A percentile compares a stretch with the other conserved stretches of the same genome.
phyloP scores from a whole-genome alignment of 2,329 filamentous ascomycete species.

The Lachnellula subtilissima region DNA sequence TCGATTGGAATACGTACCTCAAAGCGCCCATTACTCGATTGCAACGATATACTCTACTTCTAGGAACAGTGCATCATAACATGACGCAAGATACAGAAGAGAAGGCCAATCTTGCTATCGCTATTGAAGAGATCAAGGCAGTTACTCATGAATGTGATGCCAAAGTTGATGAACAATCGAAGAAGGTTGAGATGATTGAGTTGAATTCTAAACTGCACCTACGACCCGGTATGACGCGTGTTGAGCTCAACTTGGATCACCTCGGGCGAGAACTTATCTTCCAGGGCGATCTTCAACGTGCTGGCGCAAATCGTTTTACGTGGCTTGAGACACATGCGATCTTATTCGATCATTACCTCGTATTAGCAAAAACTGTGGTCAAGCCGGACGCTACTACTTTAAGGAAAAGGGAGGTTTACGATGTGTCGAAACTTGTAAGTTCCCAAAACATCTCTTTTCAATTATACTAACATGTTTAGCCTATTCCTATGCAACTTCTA shows the following conservation, averaged over 20 bases:
- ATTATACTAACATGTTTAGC: slow-evolving; percentile 51
- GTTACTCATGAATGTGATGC: slow-evolving; percentile 89
- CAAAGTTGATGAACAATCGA: slow-evolving; percentile 86
- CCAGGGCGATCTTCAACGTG: slow-evolving; percentile 82
- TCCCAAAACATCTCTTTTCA: neutral
- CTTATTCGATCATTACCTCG: slow-evolving; percentile 94
- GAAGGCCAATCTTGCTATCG: slow-evolving; percentile 74
- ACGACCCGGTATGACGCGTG: slow-evolving; percentile 80
- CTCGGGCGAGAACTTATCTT: slow-evolving; percentile 87
- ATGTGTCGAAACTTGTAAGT: slow-evolving; percentile 82
- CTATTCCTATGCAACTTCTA: slow-evolving; percentile 94
- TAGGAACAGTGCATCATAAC: slow-evolving; percentile 78
- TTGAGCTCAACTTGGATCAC: slow-evolving; percentile 86
- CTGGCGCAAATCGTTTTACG: slow-evolving; percentile 81
- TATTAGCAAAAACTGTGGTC: slow-evolving; percentile 75
- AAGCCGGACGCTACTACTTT: slow-evolving; percentile 62
- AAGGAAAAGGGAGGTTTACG: slow-evolving; percentile 77
- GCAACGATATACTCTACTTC: slow-evolving; percentile 81
- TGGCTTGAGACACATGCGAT: slow-evolving; percentile 94
- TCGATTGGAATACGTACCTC: slow-evolving; percentile 91
- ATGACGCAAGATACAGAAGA: slow-evolving; percentile 83
- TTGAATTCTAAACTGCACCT: slow-evolving; percentile 78
- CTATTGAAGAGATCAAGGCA: slow-evolving; percentile 85
- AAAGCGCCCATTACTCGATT: slow-evolving; percentile 90
- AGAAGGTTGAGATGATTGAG: slow-evolving; percentile 85